Evolutionary conservation across 169 alveolate genomes (phyloP).

Genomic region (Plasmodium knowlesi): DNA sequence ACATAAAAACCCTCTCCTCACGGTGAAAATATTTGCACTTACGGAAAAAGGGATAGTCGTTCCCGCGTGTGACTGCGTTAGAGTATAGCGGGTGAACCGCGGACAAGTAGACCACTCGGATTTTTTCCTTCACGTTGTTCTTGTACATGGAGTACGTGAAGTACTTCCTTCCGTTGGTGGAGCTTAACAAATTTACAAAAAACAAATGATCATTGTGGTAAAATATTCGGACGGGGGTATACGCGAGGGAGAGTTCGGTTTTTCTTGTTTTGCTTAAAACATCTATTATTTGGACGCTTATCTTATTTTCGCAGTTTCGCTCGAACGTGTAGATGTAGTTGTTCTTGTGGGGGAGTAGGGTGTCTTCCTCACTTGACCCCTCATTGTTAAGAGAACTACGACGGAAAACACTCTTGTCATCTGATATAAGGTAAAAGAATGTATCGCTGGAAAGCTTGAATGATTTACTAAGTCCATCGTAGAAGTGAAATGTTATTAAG

Average conservation of each 20-base stretch:
- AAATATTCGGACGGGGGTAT: slow-evolving; percentile 57
- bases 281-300: slow-evolving; percentile 44
- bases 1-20: slow-evolving; percentile 37
- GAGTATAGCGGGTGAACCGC: slow-evolving; percentile 41
- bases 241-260: neutral
- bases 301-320: neutral
- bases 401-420: slow-evolving; percentile 18
- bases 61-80: neutral
- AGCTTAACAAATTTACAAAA: slow-evolving; percentile 32
- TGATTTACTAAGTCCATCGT: slow-evolving; percentile 48
- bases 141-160: slow-evolving; percentile 56
- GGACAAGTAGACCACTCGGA: slow-evolving; percentile 51
- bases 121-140: slow-evolving; percentile 26
- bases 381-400: neutral
- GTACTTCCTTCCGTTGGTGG: neutral
- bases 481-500: slow-evolving; percentile 34
- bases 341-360: neutral
- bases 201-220: slow-evolving; percentile 28
- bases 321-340: slow-evolving; percentile 23
- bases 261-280: slow-evolving; percentile 24
- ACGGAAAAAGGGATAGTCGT: slow-evolving; percentile 12
- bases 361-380: neutral
- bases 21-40: slow-evolving; percentile 72
- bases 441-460: slow-evolving; percentile 17
- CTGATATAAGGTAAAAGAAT: slow-evolving; percentile 27